Percentiles rank a stretch among this genome's conserved stretches.
These are phyloP conservation scores for Globisporangium cylindrosporum DNA, from an alignment of 352 stramenopile species.

Conservation along the genomic window DNA sequence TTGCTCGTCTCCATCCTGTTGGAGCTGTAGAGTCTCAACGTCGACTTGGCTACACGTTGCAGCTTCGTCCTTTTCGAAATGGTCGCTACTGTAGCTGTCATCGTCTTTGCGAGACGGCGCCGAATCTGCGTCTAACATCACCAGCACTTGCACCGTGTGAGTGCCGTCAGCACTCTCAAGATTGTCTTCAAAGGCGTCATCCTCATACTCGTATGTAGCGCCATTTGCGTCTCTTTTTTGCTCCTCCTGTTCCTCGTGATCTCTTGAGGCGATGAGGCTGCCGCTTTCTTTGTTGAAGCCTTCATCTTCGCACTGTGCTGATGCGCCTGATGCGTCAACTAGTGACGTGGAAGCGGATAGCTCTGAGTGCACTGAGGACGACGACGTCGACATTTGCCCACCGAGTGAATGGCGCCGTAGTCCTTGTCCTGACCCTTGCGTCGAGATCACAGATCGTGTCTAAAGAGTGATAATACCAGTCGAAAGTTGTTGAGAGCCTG, in stretches of 20 bases:
- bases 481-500: too few relatives aligned
- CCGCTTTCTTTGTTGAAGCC: constrained; percentile 12
- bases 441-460: neutral
- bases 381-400: neutral
- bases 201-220: constrained; percentile 7
- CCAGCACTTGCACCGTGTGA: neutral
- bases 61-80: constrained; percentile 14
- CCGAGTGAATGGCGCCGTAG: too few relatives aligned
- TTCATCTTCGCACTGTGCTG: constrained; percentile 12
- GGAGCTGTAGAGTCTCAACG: neutral
- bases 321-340: neutral
- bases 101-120: neutral
- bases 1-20: neutral
- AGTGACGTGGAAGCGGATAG: neutral
- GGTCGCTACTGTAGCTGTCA: constrained; percentile 13
- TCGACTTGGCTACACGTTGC: neutral
- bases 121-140: neutral
- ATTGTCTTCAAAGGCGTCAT: constrained; percentile 17
- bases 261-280: neutral
- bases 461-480: neutral
- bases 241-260: neutral
- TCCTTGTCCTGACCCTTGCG: neutral
- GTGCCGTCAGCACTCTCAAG: neutral
- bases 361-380: neutral
- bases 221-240: neutral